Evolutionary conservation across 2,329 filamentous ascomycete genomes (phyloP), one percentile per base, ranked within the genome.

Genomic region (Setomelanomma holmii): DNA sequence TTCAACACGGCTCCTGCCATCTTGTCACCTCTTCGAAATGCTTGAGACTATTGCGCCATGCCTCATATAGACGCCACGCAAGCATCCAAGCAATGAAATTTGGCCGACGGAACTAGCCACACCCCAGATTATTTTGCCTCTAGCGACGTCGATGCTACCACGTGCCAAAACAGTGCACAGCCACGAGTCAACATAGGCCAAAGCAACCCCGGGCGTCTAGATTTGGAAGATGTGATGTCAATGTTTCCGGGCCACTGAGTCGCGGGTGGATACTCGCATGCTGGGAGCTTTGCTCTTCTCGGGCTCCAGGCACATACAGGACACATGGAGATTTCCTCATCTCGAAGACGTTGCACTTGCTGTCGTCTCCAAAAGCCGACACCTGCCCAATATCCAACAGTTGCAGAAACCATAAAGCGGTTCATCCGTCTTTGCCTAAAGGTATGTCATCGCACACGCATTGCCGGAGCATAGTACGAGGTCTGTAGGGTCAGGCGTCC

Each of bases 301-400:
- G 61, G 54, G 41, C 55, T 66, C 36, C 63, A 60, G 20, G 54
- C 57, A 36, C 61, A 68, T 12, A 63, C 62, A 38, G 61, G 56
- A 51, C 68, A 69, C 5, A 61, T 54, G 11, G 61, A n/a, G n/a
- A n/a, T 64, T 3, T 30, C 20, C 40, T 70, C 64, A 35, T 65
- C 45, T 66, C 61, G 44, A 69, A 68, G 5, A 67, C 59, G 19
- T 55, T 58, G n/a, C n/a, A n/a, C n/a, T n/a, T n/a, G n/a, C n/a
- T n/a, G n/a, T n/a, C n/a, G n/a, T 61, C 51, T 7, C 57, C 60
- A 30, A 59, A 63, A 5, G 49, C 45, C 14, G 60, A 65, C 16
- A 55, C 59, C 34, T 59, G 64, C 21, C 61, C 61, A 50, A n/a
- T n/a, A n/a, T n/a, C n/a, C n/a, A n/a, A n/a, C n/a, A n/a, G n/a